Percentiles rank a stretch among this genome's conserved stretches.
Evolutionary conservation across 2,329 filamentous ascomycete species (phyloP).

Genomic region (Neonectria sp.): DNA sequence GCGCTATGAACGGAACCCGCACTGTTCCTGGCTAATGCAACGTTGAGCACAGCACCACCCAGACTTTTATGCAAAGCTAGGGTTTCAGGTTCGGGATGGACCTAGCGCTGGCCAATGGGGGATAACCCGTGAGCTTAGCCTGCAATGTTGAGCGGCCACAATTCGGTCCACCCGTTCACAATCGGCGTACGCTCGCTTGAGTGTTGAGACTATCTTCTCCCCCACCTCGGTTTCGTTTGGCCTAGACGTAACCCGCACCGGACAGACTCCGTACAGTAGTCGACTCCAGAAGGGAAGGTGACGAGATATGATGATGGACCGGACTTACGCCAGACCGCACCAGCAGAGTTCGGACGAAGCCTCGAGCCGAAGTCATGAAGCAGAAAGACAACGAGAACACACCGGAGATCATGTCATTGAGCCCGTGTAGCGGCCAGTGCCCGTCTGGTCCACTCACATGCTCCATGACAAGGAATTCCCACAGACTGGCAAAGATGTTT

Average conservation of each 20-base stretch:
- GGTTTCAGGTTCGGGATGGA: conserved; percentile 52
- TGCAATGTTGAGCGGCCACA: conserved; percentile 38
- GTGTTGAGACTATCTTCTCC: conserved; percentile 35
- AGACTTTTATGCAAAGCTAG: conserved; percentile 53
- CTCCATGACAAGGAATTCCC: conserved; percentile 26
- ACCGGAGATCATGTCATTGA: conserved; percentile 33
- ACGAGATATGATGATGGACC: conserved; percentile 26
- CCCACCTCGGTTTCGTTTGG: conserved; percentile 38
- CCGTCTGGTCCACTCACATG: conserved; percentile 34
- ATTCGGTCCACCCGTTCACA: conserved; percentile 46
- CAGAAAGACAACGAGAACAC: conserved; percentile 30
- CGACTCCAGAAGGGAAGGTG: conserved; percentile 36
- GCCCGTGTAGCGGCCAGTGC: conserved; percentile 10
- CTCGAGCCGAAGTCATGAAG: conserved; percentile 28
- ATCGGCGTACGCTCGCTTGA: conserved; percentile 25
- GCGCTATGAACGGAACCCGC: conserved; percentile 37
- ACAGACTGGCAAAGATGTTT: conserved; percentile 43
- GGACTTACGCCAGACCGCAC: conserved; percentile 11
- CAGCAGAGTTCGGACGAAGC: conserved; percentile 23
- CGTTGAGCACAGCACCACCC: conserved; percentile 40
- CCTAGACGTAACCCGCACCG: not conserved
- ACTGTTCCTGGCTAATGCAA: conserved; percentile 51
- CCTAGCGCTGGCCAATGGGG: conserved; percentile 49
- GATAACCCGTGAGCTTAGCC: conserved; percentile 41
- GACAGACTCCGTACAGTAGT: conserved; percentile 13